Base-by-base conservation (phyloP, 202 grass and related monocot genomes). In the Brachypodium distachyon region DNA sequence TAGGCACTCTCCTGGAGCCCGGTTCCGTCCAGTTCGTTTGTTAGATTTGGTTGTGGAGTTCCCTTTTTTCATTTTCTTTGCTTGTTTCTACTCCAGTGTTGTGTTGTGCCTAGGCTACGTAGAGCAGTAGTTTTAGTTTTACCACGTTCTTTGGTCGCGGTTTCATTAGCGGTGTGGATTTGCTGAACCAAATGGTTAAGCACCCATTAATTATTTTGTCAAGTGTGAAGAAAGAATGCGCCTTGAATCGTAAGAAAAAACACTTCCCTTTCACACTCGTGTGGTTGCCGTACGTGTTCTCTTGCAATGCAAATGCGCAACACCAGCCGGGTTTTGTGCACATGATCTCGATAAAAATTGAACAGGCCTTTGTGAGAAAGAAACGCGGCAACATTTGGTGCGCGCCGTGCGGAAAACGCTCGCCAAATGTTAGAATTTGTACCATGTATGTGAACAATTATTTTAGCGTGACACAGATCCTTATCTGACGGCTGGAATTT, bases 181-280 rank as follows among this genome's bases (percentile, higher is more conserved):
- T 81, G 65, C 73, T 63, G 16, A 61, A 83, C 79, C 76, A 41
- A 72, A 83, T 66, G 64, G 61, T 86, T 61, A 41, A 17, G 28
- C 39, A 25, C 60, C 55, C 75, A 42, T 77, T 82, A 3, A 43
- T 77, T 61, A 11, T 46, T 69, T 26, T 28, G 21, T 31, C 21
- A 52, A 77, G 43, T 76, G 84, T 93, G 90, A 85, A 87, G 67
- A 85, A 85, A 87, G 67, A 85, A 63, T 77, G 56, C 31, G 48
- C 43, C 32, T 62, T 62, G 59, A 38, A 16, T 29, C 55, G 29
- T n/a, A n/a, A n/a, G n/a, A n/a, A n/a, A n/a, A n/a, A n/a, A n/a
- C n/a, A n/a, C n/a, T n/a, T n/a, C n/a, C n/a, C n/a, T n/a, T n/a
- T n/a, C n/a, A n/a, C n/a, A n/a, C n/a, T n/a, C n/a, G n/a, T n/a